Evolutionary conservation across 2,329 filamentous ascomycete genomes (phyloP).

Genomic region (Calonectria naviculata): DNA sequence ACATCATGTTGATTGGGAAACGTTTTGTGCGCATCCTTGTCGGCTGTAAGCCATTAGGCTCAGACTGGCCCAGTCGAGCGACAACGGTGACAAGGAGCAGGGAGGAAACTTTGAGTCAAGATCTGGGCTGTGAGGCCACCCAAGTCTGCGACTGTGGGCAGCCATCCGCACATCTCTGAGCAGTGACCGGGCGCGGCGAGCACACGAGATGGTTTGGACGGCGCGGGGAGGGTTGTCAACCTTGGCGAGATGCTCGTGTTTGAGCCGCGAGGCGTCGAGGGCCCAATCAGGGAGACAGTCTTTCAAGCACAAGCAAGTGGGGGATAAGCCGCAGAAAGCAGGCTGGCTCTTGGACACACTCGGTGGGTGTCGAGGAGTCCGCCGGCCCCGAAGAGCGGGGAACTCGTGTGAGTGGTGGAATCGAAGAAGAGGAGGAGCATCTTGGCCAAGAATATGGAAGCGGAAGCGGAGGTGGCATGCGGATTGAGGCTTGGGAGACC

Average conservation of each 20-base stretch:
- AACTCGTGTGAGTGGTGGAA: conserved; percentile 17
- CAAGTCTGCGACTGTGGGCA: neutral
- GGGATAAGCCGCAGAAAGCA: conserved; percentile 4
- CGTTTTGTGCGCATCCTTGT: conserved; percentile 18
- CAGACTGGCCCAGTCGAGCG: conserved; percentile 26
- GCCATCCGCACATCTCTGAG: neutral
- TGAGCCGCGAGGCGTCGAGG: conserved; percentile 16
- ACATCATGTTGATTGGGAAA: conserved; percentile 16
- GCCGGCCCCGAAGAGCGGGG: conserved; percentile 10
- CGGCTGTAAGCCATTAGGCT: conserved; percentile 25
- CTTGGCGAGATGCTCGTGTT: conserved; percentile 18
- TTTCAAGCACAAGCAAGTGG: neutral
- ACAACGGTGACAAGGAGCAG: conserved; percentile 23
- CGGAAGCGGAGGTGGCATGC: neutral
- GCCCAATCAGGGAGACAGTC: neutral
- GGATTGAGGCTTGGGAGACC: neutral
- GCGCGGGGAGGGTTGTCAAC: neutral
- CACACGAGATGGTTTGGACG: neutral
- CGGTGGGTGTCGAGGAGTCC: neutral
- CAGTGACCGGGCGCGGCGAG: neutral
- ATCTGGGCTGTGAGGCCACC: neutral
- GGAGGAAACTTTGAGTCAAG: conserved; percentile 3
- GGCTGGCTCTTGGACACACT: neutral
- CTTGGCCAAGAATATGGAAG: neutral
- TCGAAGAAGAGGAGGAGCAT: neutral